Evolutionary conservation across 495 filamentous ascomycete genomes (phyloP).

Genomic region (Collariella sp.): DNA sequence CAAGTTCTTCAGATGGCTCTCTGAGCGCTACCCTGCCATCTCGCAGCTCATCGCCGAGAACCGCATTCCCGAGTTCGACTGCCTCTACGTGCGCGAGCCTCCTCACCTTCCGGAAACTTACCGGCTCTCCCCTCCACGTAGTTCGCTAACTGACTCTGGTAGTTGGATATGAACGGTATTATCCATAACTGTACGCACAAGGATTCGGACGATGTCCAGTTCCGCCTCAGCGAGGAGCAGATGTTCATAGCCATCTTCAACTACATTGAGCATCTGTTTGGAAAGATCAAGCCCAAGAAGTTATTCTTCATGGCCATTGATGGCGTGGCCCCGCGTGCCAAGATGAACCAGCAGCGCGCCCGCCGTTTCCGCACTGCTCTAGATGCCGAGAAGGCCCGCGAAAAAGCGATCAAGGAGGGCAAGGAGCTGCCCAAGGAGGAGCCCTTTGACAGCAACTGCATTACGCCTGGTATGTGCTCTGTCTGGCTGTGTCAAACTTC

Average conservation of each 20-base stretch:
- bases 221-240: constrained; percentile 91
- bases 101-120: not conserved
- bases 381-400: constrained; percentile 78
- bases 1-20: constrained; percentile 90
- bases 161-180: constrained; percentile 98
- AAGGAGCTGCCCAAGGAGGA: constrained; percentile 91
- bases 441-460: constrained; percentile 97
- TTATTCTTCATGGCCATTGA: constrained; percentile 99
- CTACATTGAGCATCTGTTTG: constrained; percentile 98
- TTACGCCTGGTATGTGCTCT: constrained; percentile 64
- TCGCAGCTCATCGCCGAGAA: constrained; percentile 98
- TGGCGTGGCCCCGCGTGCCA: constrained; percentile 92
- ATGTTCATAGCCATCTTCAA: constrained; percentile 99
- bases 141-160: constrained; percentile 20
- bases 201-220: constrained; percentile 80
- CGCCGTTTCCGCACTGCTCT: constrained; percentile 91
- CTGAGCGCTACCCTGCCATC: constrained; percentile 97
- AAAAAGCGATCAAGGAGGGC: constrained; percentile 83
- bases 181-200: constrained; percentile 99
- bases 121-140: not conserved
- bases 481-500: not conserved
- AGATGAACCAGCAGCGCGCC: constrained; percentile 99
- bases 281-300: constrained; percentile 96
- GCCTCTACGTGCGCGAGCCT: constrained; percentile 62
- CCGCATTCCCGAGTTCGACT: constrained; percentile 98